Evolutionary conservation across 2,329 filamentous ascomycete species (phyloP), one percentile per base, ranked within the genome.

Genomic region (Fusarium newnesense): DNA sequence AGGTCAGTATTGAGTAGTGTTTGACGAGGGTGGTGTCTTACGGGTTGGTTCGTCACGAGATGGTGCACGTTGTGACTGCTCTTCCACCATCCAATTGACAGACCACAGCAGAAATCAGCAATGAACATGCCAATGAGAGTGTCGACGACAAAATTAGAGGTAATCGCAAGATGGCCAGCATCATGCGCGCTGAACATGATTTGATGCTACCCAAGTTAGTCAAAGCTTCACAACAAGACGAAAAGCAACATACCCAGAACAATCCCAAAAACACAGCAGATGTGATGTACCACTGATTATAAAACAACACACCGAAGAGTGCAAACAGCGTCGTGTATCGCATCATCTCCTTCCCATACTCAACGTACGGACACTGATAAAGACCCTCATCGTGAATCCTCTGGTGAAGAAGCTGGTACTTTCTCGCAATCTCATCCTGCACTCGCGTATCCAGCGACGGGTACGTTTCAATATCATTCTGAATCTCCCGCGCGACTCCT

Each of bases 81-180:
- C 83, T 92, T 92, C 90, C 90, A 92, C 90, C 90, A 92, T 24
- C 90, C 90, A 60, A 92, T 89, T 7, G 88, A 91, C 24, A 92
- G 83, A 40, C 90, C 90, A 70, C 90, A 91, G 82, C 89, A 89
- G 75, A 91, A 90, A 76, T 92, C 89, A 50, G 88, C 90, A 40
- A 92, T 84, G 74, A 91, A 90, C 67, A 90, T 86, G 53, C 86
- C 90, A 61, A 92, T 89, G 8, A 91, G 76, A 0, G 88, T 90
- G 77, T 92, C 90, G 24, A 83, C 73, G 5, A 85, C 80, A 71
- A 91, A 91, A 77, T 87, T 87, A 67, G 87, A 84, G 0, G 90
- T 91, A 68, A 92, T 92, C 67, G 88, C 89, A 34, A 86, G 83
- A 76, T 92, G 90, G 6, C 89, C 90, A 15, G 89, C 90, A 74